Base-by-base conservation (phyloP, 371 early-diverging fungal genomes). In the Mucor indicus region DNA sequence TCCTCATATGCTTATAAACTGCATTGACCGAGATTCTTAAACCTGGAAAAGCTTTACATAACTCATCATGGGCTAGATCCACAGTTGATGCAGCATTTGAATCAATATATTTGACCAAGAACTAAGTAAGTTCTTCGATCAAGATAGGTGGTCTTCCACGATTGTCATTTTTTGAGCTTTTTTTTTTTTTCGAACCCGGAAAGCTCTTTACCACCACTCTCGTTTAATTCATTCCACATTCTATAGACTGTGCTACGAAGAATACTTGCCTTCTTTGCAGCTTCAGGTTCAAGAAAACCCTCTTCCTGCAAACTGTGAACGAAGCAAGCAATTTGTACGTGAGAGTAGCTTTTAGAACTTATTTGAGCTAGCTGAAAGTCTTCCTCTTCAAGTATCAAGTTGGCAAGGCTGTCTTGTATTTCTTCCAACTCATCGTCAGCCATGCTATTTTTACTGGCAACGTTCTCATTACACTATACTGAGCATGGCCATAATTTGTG, bases 141-240 rank as follows among this genome's bases (percentile, higher is more conserved):
- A 48, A 40, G 32, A 48, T 40, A 4, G 40, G 40, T 40, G 33
- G 40, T 48, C 49, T 38, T 48, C 48, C 40, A 48, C 39, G 31
- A 38, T 48, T 39, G 39, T 48, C 38, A 19, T 48, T 25, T 38
- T 48, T 38, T 27, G 21, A 24, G 30, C 16, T 30, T 29, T 48
- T 44, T 44, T 39, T 32, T 20, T 40, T 9, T 36, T 39, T 38
- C 39, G 16, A 36, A 52, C 30, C 37, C 31, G 31, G 37, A 44
- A 44, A 52, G 38, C 44, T 44, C 52, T 50, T 50, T 50, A 42
- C 37, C 50, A 24, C 42, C 43, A 50, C 50, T 52, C 50, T 50
- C 50, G 17, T 50, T 50, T 33, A 41, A 42, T 42, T 42, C 42
- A 41, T 42, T 41, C 40, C 33, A 41, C 24, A 41, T 42, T 50